Evolutionary conservation across 805 yeast genomes (phyloP), one percentile per base, ranked within the genome.

Genomic region (Kockiozyma suomiensis): DNA sequence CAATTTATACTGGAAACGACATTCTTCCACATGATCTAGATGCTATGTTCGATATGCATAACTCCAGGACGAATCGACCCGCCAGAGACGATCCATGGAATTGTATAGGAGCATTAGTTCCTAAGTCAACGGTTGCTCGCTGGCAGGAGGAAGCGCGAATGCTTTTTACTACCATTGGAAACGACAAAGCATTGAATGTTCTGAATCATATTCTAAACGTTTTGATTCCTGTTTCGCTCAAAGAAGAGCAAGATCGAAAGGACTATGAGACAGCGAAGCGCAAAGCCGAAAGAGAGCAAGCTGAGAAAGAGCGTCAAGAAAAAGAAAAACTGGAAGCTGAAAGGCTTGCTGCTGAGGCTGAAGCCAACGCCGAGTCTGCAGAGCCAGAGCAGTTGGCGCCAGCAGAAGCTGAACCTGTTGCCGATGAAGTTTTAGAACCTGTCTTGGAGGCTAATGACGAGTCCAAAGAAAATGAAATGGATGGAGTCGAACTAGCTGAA

Each of bases 141-240:
- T 90, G 96, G 94, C 74, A 74, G 40, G 88, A 86, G 46, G 78
- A 82, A 5, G 74, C 80, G 38, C 74, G 78, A 17, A 75, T 83
- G 73, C 82, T 83, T 62, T 80, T 80, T 65, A 80, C 78, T n/a
- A 78, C 76, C 32, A 70, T 70, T 32, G 72, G 72, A 13, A 75
- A 75, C 7, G 72, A 70, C 32, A 73, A 70, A 41, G 69, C 73
- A 13, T 45, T 60, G 30, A 54, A 69, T 28, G 60, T 72, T 21
- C 41, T 67, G 17, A 69, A 66, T 48, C 62, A 66, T 21, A 59
- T 72, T 35, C 53, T 62, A 43, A 70, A 70, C 52, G 35, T 53
- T 10, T 63, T 71, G 25, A 38, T 59, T 25, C 69, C 68, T 1
- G 48, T 55, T 15, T 68, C 72, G 2, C 12, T 58, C 23, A 66